These are phyloP conservation scores for Mimosa bimucronata DNA, from an alignment of 306 rosid species.

Conservation along the genomic window DNA sequence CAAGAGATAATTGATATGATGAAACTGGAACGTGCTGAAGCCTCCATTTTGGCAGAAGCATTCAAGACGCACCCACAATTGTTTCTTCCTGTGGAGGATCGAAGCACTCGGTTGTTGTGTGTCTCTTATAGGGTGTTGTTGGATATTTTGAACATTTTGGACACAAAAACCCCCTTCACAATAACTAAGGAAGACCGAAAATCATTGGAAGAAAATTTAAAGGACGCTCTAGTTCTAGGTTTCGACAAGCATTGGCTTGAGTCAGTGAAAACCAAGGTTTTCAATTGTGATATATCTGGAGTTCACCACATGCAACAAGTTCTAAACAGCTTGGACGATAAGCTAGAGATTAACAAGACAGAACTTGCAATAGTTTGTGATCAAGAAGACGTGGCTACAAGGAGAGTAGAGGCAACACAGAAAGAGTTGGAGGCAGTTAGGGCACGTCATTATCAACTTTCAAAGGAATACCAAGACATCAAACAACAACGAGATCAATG, in stretches of 20 bases:
- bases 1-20: neutral
- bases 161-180: neutral
- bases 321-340: neutral
- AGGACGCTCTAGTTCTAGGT: neutral
- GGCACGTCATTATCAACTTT: too few relatives aligned
- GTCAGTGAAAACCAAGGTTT: neutral
- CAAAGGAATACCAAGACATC: too few relatives aligned
- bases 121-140: neutral
- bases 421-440: neutral
- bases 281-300: neutral
- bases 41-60: neutral
- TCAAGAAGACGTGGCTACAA: neutral
- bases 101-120: neutral
- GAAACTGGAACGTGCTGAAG: neutral
- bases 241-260: neutral
- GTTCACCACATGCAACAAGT: neutral
- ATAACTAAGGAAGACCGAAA: neutral
- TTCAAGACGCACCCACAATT: neutral
- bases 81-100: neutral
- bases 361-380: neutral
- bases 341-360: neutral
- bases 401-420: neutral
- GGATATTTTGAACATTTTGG: neutral
- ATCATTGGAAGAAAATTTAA: neutral
- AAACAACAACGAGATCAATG: too few relatives aligned